Base-by-base conservation (phyloP, 176 grass and related monocot genomes). In the Pontederia crassipes region DNA sequence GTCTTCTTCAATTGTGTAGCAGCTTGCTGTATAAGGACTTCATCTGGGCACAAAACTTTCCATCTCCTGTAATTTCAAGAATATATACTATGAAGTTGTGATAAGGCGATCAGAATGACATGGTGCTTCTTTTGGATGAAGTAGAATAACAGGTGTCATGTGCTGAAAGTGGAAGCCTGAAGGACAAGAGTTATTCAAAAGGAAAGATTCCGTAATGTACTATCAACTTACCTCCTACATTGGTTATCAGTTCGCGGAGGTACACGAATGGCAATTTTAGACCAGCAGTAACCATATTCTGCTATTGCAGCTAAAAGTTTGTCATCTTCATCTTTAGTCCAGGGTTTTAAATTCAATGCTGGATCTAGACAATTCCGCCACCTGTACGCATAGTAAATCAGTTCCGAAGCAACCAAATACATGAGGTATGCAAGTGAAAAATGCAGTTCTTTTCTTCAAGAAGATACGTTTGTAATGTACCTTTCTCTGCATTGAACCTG, bases 351-450 rank as follows among this genome's bases (percentile, higher is more conserved):
- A 60, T 91, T 72, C 62, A 97, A 67, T 70, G 82, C 46, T 70
- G 87, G 92, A 80, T 91, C 74, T 64, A 97, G 87, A 82, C 89
- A 86, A 76, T 91, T 90, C 52, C 53, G 24, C 92, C 92, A 97
- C 76, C 92, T 97, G 62, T 66, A 68, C 69, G 60, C 71, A 46
- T 18, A 79, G 29, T 48, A 70, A 61, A 72, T 59, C n/a, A 66
- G 28, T 55, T 56, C 32, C 2, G 32, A 40, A 40, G 32, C 2
- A 40, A 40, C 32, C 2, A 7, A 40, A 40, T 7, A 40, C 32
- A 40, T 40, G 32, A 40, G 6, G 32, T 40, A 40, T 40, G 32
- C 32, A 3, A 40, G 32, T 40, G 32, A 40, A 3, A 40, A 40
- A 4, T 40, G 32, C 32, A 40, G 4, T 40, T 0, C 46, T 50